Evolutionary conservation across 2,329 filamentous ascomycete species (phyloP).

Genomic region (Zymoseptoria pseudotritici): DNA sequence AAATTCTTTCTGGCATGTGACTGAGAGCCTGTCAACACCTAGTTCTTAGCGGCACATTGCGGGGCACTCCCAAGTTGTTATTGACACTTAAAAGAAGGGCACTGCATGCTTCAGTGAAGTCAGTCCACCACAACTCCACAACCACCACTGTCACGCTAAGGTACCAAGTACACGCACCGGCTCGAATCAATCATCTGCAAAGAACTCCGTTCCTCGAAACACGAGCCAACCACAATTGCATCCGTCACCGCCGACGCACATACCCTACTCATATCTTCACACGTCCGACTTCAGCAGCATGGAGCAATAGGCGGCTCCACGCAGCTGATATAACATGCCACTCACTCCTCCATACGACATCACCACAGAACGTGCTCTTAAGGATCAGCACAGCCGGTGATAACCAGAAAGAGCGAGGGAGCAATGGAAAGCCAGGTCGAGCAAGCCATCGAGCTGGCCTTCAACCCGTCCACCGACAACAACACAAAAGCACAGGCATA

Average conservation of each 20-base stretch:
- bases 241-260: background rate
- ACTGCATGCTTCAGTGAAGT: too few species aligned
- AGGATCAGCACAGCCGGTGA: background rate
- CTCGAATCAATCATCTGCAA: background rate
- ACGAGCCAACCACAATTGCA: background rate
- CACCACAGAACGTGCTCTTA: background rate
- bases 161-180: background rate
- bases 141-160: background rate
- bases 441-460: constrained; percentile 92
- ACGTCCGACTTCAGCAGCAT: background rate
- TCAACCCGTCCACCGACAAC: constrained; percentile 69
- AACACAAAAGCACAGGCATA: constrained; percentile 74
- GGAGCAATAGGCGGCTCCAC: constrained; percentile 6
- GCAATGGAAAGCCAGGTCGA: constrained; percentile 58
- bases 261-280: background rate
- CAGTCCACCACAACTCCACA: background rate
- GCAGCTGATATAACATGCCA: background rate
- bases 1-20: background rate
- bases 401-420: background rate
- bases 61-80: background rate
- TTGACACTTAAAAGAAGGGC: background rate
- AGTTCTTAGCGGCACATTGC: background rate
- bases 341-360: background rate
- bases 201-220: background rate
- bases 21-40: background rate